A percentile compares a stretch with the other conserved stretches of the same genome.
phyloP scores from a whole-genome alignment of 805 yeast genomes.

The Sugiyamaella chiloensis region DNA sequence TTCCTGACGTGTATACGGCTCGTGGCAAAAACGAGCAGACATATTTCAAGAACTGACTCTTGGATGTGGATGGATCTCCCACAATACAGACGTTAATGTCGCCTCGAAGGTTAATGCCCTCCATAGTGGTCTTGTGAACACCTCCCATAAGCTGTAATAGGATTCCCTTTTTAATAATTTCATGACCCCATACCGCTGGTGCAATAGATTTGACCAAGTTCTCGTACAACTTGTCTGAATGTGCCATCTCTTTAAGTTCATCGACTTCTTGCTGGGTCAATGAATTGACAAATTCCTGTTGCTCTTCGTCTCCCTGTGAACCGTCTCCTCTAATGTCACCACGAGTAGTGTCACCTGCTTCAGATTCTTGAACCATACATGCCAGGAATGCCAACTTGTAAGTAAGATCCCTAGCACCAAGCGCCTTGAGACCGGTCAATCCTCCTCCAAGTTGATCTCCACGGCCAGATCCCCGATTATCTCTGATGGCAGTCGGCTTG shows the following conservation, averaged over 20 bases:
- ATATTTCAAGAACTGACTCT: conserved; percentile 92
- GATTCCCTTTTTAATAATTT: conserved; percentile 87
- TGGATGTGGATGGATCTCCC: conserved; percentile 97
- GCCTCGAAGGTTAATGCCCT: conserved; percentile 93
- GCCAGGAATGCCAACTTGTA: conserved; percentile 90
- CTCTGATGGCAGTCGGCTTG: conserved; percentile 78
- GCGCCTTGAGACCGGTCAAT: conserved; percentile 78
- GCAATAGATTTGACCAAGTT: conserved; percentile 86
- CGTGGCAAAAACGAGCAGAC: conserved; percentile 89
- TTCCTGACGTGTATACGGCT: conserved; percentile 95
- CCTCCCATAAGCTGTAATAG: conserved; percentile 88
- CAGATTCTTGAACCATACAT: conserved; percentile 76
- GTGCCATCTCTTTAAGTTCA: conserved; percentile 86
- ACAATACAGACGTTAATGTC: conserved; percentile 95
- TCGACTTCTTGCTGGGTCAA: conserved; percentile 77
- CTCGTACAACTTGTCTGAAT: conserved; percentile 78
- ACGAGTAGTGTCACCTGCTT: conserved; percentile 34
- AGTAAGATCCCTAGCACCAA: conserved; percentile 94
- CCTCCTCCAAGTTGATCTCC: conserved; percentile 76
- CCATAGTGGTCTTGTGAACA: conserved; percentile 89
- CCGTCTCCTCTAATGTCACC: conserved; percentile 40
- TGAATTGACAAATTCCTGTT: conserved; percentile 73
- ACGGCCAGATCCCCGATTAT: conserved; percentile 53
- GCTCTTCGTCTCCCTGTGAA: conserved; percentile 62
- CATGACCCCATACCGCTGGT: conserved; percentile 96